Conservation (phyloP, 2,329 filamentous ascomycete genomes). For the Pseudogymnoascus sp. region DNA sequence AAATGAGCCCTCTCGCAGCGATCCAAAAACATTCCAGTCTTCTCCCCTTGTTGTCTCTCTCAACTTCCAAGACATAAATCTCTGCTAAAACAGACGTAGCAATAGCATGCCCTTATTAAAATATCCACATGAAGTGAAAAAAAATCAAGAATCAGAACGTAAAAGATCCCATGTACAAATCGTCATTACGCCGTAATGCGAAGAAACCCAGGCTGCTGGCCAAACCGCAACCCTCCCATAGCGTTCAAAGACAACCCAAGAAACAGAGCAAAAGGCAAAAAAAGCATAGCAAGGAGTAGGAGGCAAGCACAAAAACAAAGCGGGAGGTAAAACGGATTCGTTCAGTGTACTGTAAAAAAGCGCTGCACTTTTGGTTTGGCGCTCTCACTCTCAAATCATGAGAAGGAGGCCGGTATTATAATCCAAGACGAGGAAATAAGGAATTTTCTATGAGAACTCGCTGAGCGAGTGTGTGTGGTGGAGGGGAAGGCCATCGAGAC, state of each 20-base stretch:
- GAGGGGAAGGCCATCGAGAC: not conserved
- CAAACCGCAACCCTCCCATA: not conserved
- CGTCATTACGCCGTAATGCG: not conserved
- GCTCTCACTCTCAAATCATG: not conserved
- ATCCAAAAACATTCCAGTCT: slow-evolving; percentile 6
- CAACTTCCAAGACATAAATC: not conserved
- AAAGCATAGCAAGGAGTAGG: not conserved
- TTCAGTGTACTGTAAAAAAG: not conserved
- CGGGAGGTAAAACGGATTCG: not conserved
- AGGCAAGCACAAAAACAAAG: slow-evolving; percentile 1
- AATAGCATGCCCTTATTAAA: not conserved
- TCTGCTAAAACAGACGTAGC: not conserved
- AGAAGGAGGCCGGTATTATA: not conserved
- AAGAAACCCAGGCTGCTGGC: not conserved
- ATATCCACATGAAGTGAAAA: not conserved
- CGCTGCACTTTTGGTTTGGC: slow-evolving; percentile 5
- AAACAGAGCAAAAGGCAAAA: not conserved
- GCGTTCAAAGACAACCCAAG: not conserved
- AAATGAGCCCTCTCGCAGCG: not conserved
- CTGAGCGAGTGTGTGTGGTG: not conserved
- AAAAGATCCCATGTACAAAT: not conserved
- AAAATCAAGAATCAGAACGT: not conserved
- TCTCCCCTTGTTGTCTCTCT: not conserved
- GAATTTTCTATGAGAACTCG: not conserved
- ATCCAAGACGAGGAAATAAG: not conserved